A percentile compares a stretch with the other conserved stretches of the same genome.
Evolutionary conservation across 352 stramenopile genomes (phyloP).

Genomic region (Paralagenidium karlingii): DNA sequence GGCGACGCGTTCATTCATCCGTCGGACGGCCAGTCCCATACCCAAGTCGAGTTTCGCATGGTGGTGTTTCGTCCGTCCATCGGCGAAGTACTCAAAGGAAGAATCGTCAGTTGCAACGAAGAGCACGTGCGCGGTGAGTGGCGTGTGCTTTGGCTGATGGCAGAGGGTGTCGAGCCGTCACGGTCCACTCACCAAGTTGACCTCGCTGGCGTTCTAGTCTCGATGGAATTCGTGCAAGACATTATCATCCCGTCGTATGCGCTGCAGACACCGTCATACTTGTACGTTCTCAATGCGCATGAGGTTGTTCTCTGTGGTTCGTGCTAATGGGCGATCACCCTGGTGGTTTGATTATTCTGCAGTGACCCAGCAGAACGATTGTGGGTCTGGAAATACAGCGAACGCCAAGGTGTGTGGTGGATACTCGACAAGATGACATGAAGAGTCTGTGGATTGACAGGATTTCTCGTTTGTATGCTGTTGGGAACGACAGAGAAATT

Average conservation of each 20-base stretch:
- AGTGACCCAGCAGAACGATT: constrained; percentile 66
- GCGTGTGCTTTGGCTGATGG: no score
- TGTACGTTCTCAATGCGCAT: constrained; percentile 18
- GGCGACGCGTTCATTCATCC: constrained; percentile 77
- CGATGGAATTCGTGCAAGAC: constrained; percentile 84
- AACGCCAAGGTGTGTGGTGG: constrained; percentile 33
- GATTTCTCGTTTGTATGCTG: no score
- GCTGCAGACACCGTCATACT: constrained; percentile 80
- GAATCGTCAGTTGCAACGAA: constrained; percentile 82
- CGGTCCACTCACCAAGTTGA: no score
- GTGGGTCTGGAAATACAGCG: constrained; percentile 82
- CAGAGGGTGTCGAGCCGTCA: no score
- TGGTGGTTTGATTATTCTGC: neutral
- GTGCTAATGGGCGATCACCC: neutral
- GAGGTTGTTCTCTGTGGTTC: neutral
- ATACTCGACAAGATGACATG: neutral
- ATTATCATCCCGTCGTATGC: constrained; percentile 84
- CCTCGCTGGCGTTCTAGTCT: constrained; percentile 20
- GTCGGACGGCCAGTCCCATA: constrained; percentile 77
- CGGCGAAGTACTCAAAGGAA: constrained; percentile 79
- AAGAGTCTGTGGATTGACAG: no score
- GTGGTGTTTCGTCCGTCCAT: constrained; percentile 83
- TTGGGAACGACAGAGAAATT: constrained; percentile 62
- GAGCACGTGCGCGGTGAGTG: constrained; percentile 65
- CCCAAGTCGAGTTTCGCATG: constrained; percentile 83